Evolutionary conservation across 345 rosid genomes (phyloP), one percentile per base, ranked within the genome.

Genomic region (Physaria fendleri): DNA sequence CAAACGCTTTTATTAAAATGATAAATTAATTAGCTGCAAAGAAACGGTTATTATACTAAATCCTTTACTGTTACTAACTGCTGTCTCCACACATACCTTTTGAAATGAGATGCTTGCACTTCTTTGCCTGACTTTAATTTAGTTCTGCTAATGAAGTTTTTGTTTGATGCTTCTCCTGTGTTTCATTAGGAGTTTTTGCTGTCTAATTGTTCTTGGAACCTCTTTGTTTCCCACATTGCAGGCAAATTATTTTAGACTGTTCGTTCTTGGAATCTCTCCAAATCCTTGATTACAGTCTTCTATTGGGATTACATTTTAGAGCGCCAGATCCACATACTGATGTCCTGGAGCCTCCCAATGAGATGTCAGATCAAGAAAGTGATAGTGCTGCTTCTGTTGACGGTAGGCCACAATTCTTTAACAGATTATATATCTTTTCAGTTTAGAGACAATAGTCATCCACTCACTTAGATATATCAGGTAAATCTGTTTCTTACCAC

Each of bases 251-350:
- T 43, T 43, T 82, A 27, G 97, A 89, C 74, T 80, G 87, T 79
- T 59, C 13, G 47, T 89, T 89, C 75, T 73, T 89, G 73, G 87
- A 85, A 71, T 85, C 97, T 62, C 84, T 85, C 56, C 83, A 81
- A 33, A 84, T 89, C 65, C 74, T 89, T 42, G 97, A 89, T 63
- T 89, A 89, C 58, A 89, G 97, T 75, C 95, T 89, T 72, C 79
- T 89, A 30, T 53, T 89, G 71, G 97, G 97, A 43, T 62, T 89
- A 61, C 91, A 89, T 75, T 89, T 89, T 69, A 81, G 88, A 80
- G 97, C 87, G 22, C 97, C 97, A 7, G 81, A 78, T 47, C 74
- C 64, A 48, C 77, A 82, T 69, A 66, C 65, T 56, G 80, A 78
- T 40, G 71, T 76, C 34, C 62, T 82, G 16, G 82, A 77, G 43